Conservation (phyloP, 257 asterid genomes). For the Ilex asprella region DNA sequence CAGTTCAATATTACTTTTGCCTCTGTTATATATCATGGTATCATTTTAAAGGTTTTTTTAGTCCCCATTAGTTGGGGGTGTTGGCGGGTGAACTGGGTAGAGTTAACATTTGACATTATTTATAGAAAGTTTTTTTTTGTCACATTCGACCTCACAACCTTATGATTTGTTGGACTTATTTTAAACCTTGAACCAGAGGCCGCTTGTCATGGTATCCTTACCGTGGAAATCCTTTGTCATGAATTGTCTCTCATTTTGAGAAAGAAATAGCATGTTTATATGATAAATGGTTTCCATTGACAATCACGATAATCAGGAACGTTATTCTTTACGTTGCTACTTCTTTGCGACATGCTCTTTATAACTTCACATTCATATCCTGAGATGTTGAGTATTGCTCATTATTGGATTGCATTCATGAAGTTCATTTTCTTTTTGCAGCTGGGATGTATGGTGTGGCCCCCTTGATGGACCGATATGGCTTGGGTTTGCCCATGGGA, state of each 20-base stretch:
- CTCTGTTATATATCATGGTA: too few species aligned
- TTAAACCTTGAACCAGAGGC: too few species aligned
- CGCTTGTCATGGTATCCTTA: too few species aligned
- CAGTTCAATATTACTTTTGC: too few species aligned
- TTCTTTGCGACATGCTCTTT: not conserved
- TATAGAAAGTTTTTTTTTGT: too few species aligned
- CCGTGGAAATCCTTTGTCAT: not conserved
- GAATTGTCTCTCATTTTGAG: not conserved
- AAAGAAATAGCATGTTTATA: not conserved
- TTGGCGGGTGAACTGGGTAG: too few species aligned
- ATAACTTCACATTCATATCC: not conserved
- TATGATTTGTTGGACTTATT: too few species aligned
- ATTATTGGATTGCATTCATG: not conserved
- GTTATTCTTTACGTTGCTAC: not conserved
- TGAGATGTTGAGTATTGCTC: not conserved
- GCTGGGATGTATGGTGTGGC: conserved; percentile 84
- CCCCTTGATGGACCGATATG: conserved; percentile 69
- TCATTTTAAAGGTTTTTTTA: too few species aligned
- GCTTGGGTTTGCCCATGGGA: conserved; percentile 58
- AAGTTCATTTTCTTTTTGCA: conserved; percentile 19
- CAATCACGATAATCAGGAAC: too few species aligned
- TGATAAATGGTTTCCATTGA: not conserved
- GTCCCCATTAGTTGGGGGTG: too few species aligned
- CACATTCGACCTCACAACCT: too few species aligned
- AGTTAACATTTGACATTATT: too few species aligned